phyloP scores from a whole-genome alignment of 1,139 yeast genomes.

The Yamadazyma buinensis region DNA sequence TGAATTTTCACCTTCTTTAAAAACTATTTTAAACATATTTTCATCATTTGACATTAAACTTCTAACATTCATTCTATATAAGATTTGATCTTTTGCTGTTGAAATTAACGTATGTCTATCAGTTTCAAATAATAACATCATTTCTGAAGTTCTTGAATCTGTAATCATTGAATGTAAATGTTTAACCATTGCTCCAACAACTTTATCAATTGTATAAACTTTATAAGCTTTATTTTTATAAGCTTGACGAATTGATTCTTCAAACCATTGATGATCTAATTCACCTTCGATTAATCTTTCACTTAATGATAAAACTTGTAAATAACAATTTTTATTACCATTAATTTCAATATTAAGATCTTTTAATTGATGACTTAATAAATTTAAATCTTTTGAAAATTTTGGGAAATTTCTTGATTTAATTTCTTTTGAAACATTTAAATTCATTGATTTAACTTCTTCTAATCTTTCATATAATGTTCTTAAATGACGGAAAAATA shows the following conservation, averaged over 20 bases:
- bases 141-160: constrained; percentile 80
- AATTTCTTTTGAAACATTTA: constrained; percentile 68
- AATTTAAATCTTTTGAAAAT: constrained; percentile 85
- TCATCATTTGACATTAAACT: constrained; percentile 79
- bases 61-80: constrained; percentile 86
- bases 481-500: constrained; percentile 82
- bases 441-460: constrained; percentile 70
- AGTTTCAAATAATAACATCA: constrained; percentile 73
- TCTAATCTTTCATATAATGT: constrained; percentile 75
- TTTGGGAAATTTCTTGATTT: constrained; percentile 63
- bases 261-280: constrained; percentile 92
- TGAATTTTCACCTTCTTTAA: constrained; percentile 47
- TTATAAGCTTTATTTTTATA: constrained; percentile 91
- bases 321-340: constrained; percentile 68
- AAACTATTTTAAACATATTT: constrained; percentile 85
- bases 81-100: constrained; percentile 81
- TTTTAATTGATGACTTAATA: constrained; percentile 76
- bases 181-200: constrained; percentile 83
- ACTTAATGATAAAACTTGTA: constrained; percentile 69
- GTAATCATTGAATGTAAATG: constrained; percentile 79
- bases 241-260: constrained; percentile 92
- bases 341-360: constrained; percentile 74
- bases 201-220: constrained; percentile 89
- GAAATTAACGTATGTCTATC: constrained; percentile 66
- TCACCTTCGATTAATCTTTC: constrained; percentile 85